Evolutionary conservation across 2,329 filamentous ascomycete species (phyloP).

Genomic region (Septoria petroselini): DNA sequence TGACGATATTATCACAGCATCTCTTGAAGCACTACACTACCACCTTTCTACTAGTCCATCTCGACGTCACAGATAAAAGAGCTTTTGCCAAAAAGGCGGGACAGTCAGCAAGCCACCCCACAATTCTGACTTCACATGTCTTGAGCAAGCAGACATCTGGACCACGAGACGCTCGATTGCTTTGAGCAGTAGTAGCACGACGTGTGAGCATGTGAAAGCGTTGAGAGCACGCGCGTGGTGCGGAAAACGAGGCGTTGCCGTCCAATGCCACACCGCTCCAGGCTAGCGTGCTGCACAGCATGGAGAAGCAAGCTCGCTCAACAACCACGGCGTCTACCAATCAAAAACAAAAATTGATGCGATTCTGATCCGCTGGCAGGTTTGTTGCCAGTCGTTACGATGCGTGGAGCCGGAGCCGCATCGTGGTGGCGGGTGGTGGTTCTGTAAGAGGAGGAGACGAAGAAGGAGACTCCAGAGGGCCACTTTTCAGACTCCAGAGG

Average conservation of each 20-base stretch:
- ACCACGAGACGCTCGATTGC: neutral
- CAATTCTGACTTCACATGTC: constrained; percentile 5
- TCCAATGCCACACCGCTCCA: constrained; percentile 12
- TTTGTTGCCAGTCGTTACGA: neutral
- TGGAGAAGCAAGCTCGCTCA: constrained; percentile 6
- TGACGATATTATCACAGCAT: too few relatives aligned
- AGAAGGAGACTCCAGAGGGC: neutral
- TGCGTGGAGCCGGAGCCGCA: neutral
- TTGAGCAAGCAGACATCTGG: neutral
- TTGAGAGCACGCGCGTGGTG: constrained; percentile 10
- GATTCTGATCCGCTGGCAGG: constrained; percentile 1
- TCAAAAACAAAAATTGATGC: too few relatives aligned
- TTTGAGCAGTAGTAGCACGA: neutral
- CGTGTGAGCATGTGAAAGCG: constrained; percentile 8
- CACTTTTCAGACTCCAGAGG: neutral
- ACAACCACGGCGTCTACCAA: constrained; percentile 3
- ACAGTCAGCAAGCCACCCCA: constrained; percentile 8
- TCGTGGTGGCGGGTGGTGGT: constrained; percentile 3
- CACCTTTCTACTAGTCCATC: too few relatives aligned
- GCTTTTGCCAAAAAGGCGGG: too few relatives aligned
- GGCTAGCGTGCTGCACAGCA: constrained; percentile 11
- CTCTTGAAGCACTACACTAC: too few relatives aligned
- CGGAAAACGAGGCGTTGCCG: constrained; percentile 5
- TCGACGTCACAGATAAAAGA: too few relatives aligned
- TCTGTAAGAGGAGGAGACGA: too few relatives aligned